Conservation (phyloP, 768 basidiomycete species). For the Albatrellus ellisii region DNA sequence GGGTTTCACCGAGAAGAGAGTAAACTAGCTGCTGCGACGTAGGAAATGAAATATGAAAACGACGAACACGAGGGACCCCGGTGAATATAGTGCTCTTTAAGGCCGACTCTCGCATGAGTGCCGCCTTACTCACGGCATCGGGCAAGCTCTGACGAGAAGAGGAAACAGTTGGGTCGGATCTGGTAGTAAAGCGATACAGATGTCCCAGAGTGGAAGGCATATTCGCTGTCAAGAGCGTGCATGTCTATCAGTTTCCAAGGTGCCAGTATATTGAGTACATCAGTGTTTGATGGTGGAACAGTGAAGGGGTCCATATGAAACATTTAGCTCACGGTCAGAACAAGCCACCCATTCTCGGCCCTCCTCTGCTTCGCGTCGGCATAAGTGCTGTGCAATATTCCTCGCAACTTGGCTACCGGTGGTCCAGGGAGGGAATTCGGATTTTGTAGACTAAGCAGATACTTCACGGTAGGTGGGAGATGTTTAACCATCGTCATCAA, state of each 20-base stretch:
- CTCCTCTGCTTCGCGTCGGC: conserved; percentile 49
- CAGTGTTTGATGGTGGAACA: background rate
- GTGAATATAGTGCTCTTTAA: conserved; percentile 85
- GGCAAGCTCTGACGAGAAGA: conserved; percentile 30
- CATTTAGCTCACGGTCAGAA: conserved; percentile 46
- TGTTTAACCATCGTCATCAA: conserved; percentile 27
- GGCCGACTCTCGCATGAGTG: conserved; percentile 80
- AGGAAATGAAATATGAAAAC: background rate
- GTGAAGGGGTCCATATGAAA: background rate
- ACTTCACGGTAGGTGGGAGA: conserved; percentile 59
- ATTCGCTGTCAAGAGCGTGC: conserved; percentile 73
- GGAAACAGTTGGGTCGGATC: conserved; percentile 27
- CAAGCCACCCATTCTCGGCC: conserved; percentile 72
- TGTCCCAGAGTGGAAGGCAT: conserved; percentile 68
- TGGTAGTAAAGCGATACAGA: conserved; percentile 68
- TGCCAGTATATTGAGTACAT: no score
- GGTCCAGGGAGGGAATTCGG: conserved; percentile 49
- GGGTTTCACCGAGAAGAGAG: background rate
- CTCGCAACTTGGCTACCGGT: conserved; percentile 34
- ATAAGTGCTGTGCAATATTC: conserved; percentile 47
- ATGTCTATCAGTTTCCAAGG: conserved; percentile 53
- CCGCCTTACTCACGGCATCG: conserved; percentile 58
- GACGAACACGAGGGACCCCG: conserved; percentile 63
- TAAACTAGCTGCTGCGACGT: background rate
- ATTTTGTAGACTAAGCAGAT: conserved; percentile 53